A percentile compares a stretch with the other conserved stretches of the same genome.
Conservation (phyloP, 805 yeast species). For the Maudiozyma barnettii region DNA sequence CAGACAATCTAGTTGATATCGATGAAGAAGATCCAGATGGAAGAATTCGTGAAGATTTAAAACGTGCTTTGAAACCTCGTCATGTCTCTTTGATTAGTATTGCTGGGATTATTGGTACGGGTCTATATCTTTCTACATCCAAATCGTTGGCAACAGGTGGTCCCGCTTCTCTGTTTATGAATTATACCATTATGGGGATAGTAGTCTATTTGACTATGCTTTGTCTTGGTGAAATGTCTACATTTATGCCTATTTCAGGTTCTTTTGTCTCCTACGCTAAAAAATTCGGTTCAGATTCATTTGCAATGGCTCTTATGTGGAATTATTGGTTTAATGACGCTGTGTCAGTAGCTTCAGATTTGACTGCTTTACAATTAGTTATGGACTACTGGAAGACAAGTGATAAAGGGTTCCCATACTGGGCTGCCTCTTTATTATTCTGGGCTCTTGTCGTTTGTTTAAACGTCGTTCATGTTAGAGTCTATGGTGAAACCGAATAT, state of each 20-base stretch:
- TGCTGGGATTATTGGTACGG: constrained; percentile 71
- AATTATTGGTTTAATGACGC: constrained; percentile 57
- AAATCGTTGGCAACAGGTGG: constrained; percentile 42
- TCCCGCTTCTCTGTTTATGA: constrained; percentile 43
- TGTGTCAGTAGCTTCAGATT: constrained; percentile 54
- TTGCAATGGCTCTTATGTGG: constrained; percentile 67
- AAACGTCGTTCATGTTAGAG: constrained; percentile 43
- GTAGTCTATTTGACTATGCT: constrained; percentile 46
- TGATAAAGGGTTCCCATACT: constrained; percentile 33
- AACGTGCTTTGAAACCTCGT: constrained; percentile 39
- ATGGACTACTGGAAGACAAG: constrained; percentile 39
- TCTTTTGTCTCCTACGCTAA: constrained; percentile 49
- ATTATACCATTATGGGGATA: constrained; percentile 40
- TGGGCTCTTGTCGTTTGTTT: constrained; percentile 39
- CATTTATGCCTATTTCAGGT: constrained; percentile 47
- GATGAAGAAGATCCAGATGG: constrained; percentile 7
- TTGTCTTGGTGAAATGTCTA: constrained; percentile 48
- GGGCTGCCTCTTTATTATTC: constrained; percentile 43
- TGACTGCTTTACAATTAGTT: constrained; percentile 51
- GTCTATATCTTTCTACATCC: constrained; percentile 49
- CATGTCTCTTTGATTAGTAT: constrained; percentile 74
- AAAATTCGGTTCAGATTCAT: constrained; percentile 54
- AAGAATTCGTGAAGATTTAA: constrained; percentile 7
- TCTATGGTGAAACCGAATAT: constrained; percentile 57
- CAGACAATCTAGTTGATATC: not conserved